phyloP scores from a whole-genome alignment of 495 filamentous ascomycete genomes.

The Tetracladium marchalianum region DNA sequence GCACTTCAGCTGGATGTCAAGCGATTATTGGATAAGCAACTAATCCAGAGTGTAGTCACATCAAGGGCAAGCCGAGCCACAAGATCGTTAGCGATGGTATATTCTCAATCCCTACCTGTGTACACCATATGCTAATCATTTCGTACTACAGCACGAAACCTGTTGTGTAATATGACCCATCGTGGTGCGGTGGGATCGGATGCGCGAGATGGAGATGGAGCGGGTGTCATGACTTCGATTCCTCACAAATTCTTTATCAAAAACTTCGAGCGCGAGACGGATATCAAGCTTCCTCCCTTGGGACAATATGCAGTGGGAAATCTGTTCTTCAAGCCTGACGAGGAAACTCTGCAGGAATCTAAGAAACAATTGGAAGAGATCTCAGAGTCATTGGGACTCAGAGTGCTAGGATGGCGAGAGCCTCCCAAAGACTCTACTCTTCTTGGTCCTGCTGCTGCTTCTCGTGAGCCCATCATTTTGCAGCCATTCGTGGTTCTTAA shows the following conservation, averaged over 20 bases:
- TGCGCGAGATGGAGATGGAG: slow-evolving; percentile 93
- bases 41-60: slow-evolving; percentile 52
- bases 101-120: slow-evolving; percentile 21
- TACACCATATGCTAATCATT: slow-evolving; percentile 7
- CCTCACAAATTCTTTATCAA: slow-evolving; percentile 98
- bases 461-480: slow-evolving; percentile 86
- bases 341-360: slow-evolving; percentile 77
- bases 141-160: slow-evolving; percentile 57
- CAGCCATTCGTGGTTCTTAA: slow-evolving; percentile 92
- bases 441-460: slow-evolving; percentile 85
- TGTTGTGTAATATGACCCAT: slow-evolving; percentile 99
- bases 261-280: slow-evolving; percentile 87
- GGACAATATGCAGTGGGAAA: slow-evolving; percentile 98
- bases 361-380: slow-evolving; percentile 85
- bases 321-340: slow-evolving; percentile 96
- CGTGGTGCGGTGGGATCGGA: slow-evolving; percentile 96
- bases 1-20: slow-evolving; percentile 23
- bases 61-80: slow-evolving; percentile 95
- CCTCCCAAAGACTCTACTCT: slow-evolving; percentile 89
- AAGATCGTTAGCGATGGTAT: slow-evolving; percentile 99
- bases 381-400: slow-evolving; percentile 75
- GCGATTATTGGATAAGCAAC: neutral
- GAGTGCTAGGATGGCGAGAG: slow-evolving; percentile 94
- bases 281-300: slow-evolving; percentile 71
- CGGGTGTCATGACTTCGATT: slow-evolving; percentile 98